Evolutionary conservation across 768 basidiomycete genomes (phyloP), one percentile per base, ranked within the genome.

Genomic region (Russula olivacea): DNA sequence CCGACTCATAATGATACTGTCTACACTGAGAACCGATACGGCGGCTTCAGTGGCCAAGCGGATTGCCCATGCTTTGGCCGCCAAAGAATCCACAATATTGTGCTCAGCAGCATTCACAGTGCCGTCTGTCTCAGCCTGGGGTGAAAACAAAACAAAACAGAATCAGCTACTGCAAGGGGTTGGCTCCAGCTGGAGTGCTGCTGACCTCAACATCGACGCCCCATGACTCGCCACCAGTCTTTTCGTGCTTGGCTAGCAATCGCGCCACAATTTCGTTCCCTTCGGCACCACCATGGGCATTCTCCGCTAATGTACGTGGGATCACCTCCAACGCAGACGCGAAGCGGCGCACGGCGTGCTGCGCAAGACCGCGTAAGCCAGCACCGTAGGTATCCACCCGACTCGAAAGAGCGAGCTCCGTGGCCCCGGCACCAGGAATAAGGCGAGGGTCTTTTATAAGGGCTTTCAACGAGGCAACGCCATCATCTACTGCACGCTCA

Each of bases 1-100:
- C 72, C 92, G 93, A 77, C 89, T 91, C 85, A 95, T 93, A 77
- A 98, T 97, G 73, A 98, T 98, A 71, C 91, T 93, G 76, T 99
- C 97, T 8, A 99, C 97, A 65, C 88, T 89, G 59, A 99, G 83
- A 34, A 97, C 91, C 0, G 91, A 87, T 45, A 90, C 81, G 1
- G 94, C 93, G 19, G 93, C 92, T 71, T 97, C 93, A 0, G 93
- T 93, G 17, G 88, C 94, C n/a, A 94, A 82, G 61, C 83, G 80
- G 69, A 97, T 83, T 1, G 92, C 93, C 93, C 93, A 96, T 5
- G 86, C 78, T 74, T 95, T 96, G 19, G 92, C 89, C 10, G 86
- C 90, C 8, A 95, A 79, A n/a, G 93, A 87, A 72, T 97, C 93
- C 48, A 86, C 84, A 63, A 95, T 92, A 68, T 84, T 78, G 76